Conservation (phyloP, 1,139 yeast genomes). For the Candida sp. region DNA sequence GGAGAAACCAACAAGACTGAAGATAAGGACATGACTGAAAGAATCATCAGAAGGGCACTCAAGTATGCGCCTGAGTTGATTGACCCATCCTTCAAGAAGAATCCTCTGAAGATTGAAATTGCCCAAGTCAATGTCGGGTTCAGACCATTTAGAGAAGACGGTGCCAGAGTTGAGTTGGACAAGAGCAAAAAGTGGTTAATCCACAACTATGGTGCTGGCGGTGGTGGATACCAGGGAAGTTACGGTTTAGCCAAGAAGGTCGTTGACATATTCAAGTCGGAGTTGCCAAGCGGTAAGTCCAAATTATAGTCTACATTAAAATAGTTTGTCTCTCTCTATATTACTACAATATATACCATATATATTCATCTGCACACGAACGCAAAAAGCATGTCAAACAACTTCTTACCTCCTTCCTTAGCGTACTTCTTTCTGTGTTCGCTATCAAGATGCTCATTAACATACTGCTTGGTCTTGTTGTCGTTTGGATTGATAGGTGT, state of each 20-base stretch:
- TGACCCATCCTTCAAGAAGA: constrained; percentile 32
- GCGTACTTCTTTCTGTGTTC: constrained; percentile 47
- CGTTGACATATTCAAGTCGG: constrained; percentile 17
- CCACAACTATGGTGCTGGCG: constrained; percentile 58
- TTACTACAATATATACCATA: not conserved
- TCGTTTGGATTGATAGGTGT: constrained; percentile 36
- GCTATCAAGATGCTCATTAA: constrained; percentile 34
- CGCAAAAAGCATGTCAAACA: constrained; percentile 25
- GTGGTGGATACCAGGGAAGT: constrained; percentile 58
- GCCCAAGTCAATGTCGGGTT: constrained; percentile 49
- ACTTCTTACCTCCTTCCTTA: constrained; percentile 19
- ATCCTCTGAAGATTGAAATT: constrained; percentile 41
- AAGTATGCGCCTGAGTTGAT: constrained; percentile 46
- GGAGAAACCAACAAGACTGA: constrained; percentile 26
- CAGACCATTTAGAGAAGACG: constrained; percentile 51
- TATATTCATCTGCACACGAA: constrained; percentile 19
- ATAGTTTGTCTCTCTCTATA: not conserved
- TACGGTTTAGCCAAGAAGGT: constrained; percentile 41
- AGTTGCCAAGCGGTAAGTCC: constrained; percentile 4
- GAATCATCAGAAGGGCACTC: constrained; percentile 45
- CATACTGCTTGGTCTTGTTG: constrained; percentile 30
- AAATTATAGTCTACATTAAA: constrained; percentile 7
- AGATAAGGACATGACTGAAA: constrained; percentile 37
- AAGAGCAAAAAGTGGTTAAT: constrained; percentile 35
- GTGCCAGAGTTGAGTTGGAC: constrained; percentile 47